A percentile compares a stretch with the other conserved stretches of the same genome.
Conservation (phyloP, 1,284 basidiomycete genomes). For the Athelia sp. region DNA sequence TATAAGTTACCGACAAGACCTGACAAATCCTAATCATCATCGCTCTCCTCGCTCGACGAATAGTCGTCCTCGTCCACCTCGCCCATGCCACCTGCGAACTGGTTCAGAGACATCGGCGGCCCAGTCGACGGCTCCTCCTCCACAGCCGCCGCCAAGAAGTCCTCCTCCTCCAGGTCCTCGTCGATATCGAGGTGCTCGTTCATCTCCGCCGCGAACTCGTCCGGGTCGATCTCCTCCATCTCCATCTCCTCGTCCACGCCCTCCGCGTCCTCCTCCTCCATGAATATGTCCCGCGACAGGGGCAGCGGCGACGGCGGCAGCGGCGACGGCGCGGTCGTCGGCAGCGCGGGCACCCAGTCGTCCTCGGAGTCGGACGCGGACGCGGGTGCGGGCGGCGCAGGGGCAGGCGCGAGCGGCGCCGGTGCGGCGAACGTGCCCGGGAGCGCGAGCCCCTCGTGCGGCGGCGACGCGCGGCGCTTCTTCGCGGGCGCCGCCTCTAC, state of each 20-base stretch:
- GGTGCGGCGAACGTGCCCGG: slow-evolving; percentile 34
- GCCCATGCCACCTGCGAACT: slow-evolving; percentile 37
- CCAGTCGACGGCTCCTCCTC: slow-evolving; percentile 30
- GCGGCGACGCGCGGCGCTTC: slow-evolving; percentile 35
- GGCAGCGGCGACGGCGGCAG: slow-evolving; percentile 10
- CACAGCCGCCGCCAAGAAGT: slow-evolving; percentile 32
- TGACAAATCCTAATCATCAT: slow-evolving; percentile 50
- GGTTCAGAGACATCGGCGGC: slow-evolving; percentile 49
- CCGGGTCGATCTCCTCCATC: slow-evolving; percentile 41
- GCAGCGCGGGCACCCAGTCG: slow-evolving; percentile 54
- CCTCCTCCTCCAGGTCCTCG: slow-evolving; percentile 19
- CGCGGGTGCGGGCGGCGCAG: slow-evolving; percentile 12
- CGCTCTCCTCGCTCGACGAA: slow-evolving; percentile 62
- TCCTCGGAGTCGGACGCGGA: slow-evolving; percentile 42
- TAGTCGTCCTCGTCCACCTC: slow-evolving; percentile 53
- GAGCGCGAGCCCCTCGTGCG: slow-evolving; percentile 32
- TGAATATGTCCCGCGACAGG: not conserved
- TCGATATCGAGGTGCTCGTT: slow-evolving; percentile 35
- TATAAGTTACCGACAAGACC: no score
- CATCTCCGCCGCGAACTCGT: slow-evolving; percentile 44
- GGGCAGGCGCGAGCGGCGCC: slow-evolving; percentile 25
- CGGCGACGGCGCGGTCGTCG: slow-evolving; percentile 22
- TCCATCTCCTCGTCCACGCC: slow-evolving; percentile 32
- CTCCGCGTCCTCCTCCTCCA: slow-evolving; percentile 24
- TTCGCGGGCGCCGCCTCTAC: slow-evolving; percentile 32